Conservation (phyloP, 495 filamentous ascomycete species). For the Hypoxylon crocopeplum region DNA sequence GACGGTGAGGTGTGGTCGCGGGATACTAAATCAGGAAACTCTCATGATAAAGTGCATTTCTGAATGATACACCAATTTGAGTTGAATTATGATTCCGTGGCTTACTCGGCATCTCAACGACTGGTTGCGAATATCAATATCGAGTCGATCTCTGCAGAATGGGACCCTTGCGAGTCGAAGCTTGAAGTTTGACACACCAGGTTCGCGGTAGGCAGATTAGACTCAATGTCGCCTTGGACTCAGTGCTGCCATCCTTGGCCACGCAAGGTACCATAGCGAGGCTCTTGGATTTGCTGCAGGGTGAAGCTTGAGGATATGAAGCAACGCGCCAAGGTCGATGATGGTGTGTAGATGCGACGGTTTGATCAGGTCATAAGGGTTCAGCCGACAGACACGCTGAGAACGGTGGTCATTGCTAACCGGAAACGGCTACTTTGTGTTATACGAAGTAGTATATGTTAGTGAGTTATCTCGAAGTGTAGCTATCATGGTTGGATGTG, state of each 20-base stretch:
- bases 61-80: constrained; percentile 14
- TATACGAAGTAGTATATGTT: too few species aligned
- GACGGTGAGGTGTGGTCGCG: constrained; percentile 19
- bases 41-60: constrained; percentile 6
- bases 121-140: background rate
- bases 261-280: constrained; percentile 30
- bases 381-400: background rate
- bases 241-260: constrained; percentile 14
- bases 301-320: constrained; percentile 26
- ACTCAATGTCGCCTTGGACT: background rate
- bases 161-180: background rate
- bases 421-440: constrained; percentile 8
- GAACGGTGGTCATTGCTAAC: constrained; percentile 1
- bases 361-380: constrained; percentile 23
- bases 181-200: background rate
- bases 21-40: constrained; percentile 24
- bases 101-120: constrained; percentile 18
- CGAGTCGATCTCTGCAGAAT: constrained; percentile 5
- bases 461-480: too few species aligned
- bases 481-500: too few species aligned
- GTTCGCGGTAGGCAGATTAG: constrained; percentile 12
- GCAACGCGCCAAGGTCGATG: constrained; percentile 21
- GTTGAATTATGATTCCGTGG: constrained; percentile 9
- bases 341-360: constrained; percentile 31
- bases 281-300: constrained; percentile 34